These are phyloP conservation scores for Stylosanthes scabra DNA, from an alignment of 331 rosid genomes.

Conservation along the genomic window DNA sequence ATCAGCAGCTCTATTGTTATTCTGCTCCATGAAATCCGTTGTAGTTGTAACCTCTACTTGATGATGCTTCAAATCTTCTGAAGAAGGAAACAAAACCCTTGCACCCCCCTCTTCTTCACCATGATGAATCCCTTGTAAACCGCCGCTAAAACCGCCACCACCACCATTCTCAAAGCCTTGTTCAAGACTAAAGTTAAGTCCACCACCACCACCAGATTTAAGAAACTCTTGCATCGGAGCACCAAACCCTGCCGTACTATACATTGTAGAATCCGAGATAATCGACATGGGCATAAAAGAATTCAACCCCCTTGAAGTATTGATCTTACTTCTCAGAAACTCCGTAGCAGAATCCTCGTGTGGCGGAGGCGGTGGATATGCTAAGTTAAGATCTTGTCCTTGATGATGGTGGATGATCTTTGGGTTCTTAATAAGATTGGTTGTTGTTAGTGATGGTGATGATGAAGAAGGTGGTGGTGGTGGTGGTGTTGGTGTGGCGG, in stretches of 20 bases:
- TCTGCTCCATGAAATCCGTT: slow-evolving; percentile 52
- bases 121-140: slow-evolving; percentile 57
- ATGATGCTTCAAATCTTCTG: slow-evolving; percentile 65
- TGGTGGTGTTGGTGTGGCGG: slow-evolving; percentile 40
- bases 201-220: slow-evolving; percentile 67
- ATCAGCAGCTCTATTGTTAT: slow-evolving; percentile 61
- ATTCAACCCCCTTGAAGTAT: slow-evolving; percentile 58
- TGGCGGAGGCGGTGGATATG: slow-evolving; percentile 70
- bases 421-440: slow-evolving; percentile 46
- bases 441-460: slow-evolving; percentile 35
- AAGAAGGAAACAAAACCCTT: slow-evolving; percentile 76
- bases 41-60: slow-evolving; percentile 47
- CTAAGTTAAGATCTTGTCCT: slow-evolving; percentile 90
- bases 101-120: slow-evolving; percentile 49
- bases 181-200: slow-evolving; percentile 65
- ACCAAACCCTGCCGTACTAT: slow-evolving; percentile 51
- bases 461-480: slow-evolving; percentile 41
- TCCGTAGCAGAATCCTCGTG: slow-evolving; percentile 68
- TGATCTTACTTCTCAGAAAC: slow-evolving; percentile 66
- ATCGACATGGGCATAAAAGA: slow-evolving; percentile 63
- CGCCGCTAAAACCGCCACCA: not conserved
- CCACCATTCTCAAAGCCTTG: slow-evolving; percentile 73
- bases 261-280: slow-evolving; percentile 47
- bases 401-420: slow-evolving; percentile 79
- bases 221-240: slow-evolving; percentile 60